These are phyloP conservation scores for Pseudopediastrum boryanum DNA, from an alignment of 139 green algal genomes.

Conservation along the genomic window DNA sequence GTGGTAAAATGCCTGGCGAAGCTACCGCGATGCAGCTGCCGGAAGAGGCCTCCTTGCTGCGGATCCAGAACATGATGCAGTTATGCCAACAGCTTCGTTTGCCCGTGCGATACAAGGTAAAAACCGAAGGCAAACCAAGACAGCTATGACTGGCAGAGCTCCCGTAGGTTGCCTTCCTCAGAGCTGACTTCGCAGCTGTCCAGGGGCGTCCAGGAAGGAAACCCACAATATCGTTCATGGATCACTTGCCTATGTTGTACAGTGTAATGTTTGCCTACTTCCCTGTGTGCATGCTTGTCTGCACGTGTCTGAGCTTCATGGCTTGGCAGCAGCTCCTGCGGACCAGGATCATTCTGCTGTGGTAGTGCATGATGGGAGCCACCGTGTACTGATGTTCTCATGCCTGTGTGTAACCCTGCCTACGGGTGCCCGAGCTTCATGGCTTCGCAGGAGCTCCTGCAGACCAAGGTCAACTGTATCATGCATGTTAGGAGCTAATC, in stretches of 20 bases:
- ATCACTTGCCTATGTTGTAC: background rate
- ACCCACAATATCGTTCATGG: background rate
- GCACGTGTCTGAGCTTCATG: too few species aligned
- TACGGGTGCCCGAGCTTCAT: too few species aligned
- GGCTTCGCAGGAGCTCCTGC: too few species aligned
- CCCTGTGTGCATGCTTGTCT: too few species aligned
- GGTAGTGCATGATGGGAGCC: conserved; percentile 52
- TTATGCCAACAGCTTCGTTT: conserved; percentile 49
- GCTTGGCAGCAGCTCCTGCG: background rate
- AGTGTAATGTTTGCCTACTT: background rate
- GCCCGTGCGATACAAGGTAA: conserved; percentile 53
- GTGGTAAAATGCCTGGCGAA: too few species aligned
- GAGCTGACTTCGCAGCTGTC: background rate
- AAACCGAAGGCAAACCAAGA: background rate
- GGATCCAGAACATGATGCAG: conserved; percentile 53
- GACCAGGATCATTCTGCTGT: conserved; percentile 1
- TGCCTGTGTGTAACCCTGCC: background rate
- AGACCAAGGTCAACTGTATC: too few species aligned
- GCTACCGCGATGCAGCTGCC: too few species aligned
- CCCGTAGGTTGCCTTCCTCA: too few species aligned
- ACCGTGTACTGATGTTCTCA: conserved; percentile 24
- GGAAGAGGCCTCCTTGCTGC: conserved; percentile 25
- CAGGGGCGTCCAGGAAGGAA: background rate
- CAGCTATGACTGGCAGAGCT: background rate
- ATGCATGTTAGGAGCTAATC: too few species aligned